Conservation (phyloP, 75 land plant species). For the Isoetes taiwanensis region DNA sequence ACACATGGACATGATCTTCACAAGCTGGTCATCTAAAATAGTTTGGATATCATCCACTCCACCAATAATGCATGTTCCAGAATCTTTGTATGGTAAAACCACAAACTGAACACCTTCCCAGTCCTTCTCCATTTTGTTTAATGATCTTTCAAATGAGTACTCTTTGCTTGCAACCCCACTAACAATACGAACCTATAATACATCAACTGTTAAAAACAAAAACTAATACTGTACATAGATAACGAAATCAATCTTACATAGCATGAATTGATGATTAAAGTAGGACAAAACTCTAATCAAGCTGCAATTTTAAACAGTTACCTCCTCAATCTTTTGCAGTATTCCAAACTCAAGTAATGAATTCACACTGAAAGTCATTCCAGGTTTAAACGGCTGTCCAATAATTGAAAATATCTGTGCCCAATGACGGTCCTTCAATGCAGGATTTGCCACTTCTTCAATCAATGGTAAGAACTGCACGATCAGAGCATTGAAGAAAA, state of each 20-base stretch:
- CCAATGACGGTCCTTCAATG: slow-evolving; percentile 31
- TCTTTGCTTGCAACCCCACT: slow-evolving; percentile 33
- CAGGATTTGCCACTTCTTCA: slow-evolving; percentile 33
- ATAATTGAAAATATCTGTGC: slow-evolving; percentile 17
- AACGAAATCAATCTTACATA: too few species aligned
- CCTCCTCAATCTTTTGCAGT: slow-evolving; percentile 25
- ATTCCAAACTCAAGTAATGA: slow-evolving; percentile 13
- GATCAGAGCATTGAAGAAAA: background rate
- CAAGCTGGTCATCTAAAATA: slow-evolving; percentile 32
- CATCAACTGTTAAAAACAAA: too few species aligned
- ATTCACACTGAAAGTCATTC: slow-evolving; percentile 14
- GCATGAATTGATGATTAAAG: too few species aligned
- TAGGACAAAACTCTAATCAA: too few species aligned
- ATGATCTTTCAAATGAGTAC: slow-evolving; percentile 27
- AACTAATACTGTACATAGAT: too few species aligned
- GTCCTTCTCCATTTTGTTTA: slow-evolving; percentile 27
- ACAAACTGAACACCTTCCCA: slow-evolving; percentile 32
- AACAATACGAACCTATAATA: slow-evolving; percentile 13
- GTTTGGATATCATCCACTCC: slow-evolving; percentile 31
- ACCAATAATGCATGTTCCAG: slow-evolving; percentile 29
- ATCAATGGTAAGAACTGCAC: slow-evolving; percentile 20
- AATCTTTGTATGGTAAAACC: slow-evolving; percentile 29
- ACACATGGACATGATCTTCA: slow-evolving; percentile 33
- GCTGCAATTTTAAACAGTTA: too few species aligned
- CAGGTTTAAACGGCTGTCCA: slow-evolving; percentile 6